Base-by-base conservation (phyloP, 2,329 filamentous ascomycete species). In the Aspergillus costaricaensis region DNA sequence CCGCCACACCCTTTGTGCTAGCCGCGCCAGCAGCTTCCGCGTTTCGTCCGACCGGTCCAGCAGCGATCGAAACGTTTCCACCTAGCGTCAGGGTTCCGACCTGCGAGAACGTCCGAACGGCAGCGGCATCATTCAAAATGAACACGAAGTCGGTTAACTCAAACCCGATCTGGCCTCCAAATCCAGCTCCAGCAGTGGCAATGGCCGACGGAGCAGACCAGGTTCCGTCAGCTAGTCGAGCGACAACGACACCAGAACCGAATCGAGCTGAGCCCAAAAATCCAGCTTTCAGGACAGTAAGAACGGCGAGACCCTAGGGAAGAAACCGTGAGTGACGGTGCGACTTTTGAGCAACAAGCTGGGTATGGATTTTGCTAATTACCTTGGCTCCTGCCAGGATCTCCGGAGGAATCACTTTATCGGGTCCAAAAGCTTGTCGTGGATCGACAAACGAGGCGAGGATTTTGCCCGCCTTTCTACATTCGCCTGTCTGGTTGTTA, bases 401-500 rank as follows among this genome's bases (percentile, higher is more conserved):
- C 55, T 89, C 86, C 7, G 94, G 93, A 53, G 95, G 95, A 70
- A 99, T 99, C 75, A 99, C 88, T 79, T 98, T 98, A 78, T 98
- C 95, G 58, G 95, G 94, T 5, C 94, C 92, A 76, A 98, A 96
- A 19, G 94, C 82, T 81, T 98, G 94, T 73, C 88, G 86, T 19
- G 95, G 95, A 75, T 98, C 95, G 75, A 98, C 86, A 76, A 99
- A 99, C 12, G 93, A 96, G 49, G 91, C 86, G 68, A 99, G 86
- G 72, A 98, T 98, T 83, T 96, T 96, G 74, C 91, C 91, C 75
- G 92, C 95, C 80, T 99, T 99, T 78, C 90, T 95, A 81, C 95
- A 98, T 82, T 99, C 95, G 82, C 92, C 94, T 97, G 78, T 47
- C 25, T 44, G 53, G 4, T 10, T 43, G 39, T 55, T 47, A 55